phyloP scores from a whole-genome alignment of 768 basidiomycete genomes.

The Naganishia kalamii region DNA sequence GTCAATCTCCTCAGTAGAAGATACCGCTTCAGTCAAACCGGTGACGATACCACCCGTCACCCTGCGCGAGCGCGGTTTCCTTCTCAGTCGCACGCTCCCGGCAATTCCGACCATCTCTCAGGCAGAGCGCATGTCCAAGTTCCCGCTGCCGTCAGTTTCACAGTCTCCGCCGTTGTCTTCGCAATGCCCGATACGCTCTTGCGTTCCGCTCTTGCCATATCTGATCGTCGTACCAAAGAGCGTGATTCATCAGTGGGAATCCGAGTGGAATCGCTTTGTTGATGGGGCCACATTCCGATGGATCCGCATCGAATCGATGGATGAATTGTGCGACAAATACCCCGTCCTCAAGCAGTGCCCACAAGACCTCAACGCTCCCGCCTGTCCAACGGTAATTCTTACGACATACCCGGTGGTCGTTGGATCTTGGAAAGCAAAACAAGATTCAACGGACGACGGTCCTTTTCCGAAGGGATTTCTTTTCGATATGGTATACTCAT shows the following conservation, averaged over 20 bases:
- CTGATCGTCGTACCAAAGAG: neutral
- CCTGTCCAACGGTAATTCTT: neutral
- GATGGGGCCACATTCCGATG: neutral
- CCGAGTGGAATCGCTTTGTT: neutral
- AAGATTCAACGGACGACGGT: neutral
- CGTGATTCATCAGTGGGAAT: neutral
- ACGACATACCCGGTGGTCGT: neutral
- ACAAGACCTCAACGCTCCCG: neutral
- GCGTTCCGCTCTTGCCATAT: neutral
- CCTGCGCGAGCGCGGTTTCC: too few species aligned
- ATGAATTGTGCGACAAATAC: neutral
- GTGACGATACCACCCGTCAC: neutral
- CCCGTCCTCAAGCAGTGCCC: neutral
- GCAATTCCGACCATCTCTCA: too few species aligned
- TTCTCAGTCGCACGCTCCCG: too few species aligned
- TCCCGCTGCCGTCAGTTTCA: neutral
- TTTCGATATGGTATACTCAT: neutral
- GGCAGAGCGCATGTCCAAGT: too few species aligned
- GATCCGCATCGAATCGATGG: neutral
- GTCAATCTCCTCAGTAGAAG: too few species aligned
- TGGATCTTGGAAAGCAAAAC: neutral
- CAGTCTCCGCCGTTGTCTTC: neutral
- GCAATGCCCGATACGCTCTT: too few species aligned
- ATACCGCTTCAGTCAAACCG: neutral
- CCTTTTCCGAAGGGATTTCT: too few species aligned